phyloP scores from a whole-genome alignment of 441 rosid species.

The Pelargonium exstipulatum region DNA sequence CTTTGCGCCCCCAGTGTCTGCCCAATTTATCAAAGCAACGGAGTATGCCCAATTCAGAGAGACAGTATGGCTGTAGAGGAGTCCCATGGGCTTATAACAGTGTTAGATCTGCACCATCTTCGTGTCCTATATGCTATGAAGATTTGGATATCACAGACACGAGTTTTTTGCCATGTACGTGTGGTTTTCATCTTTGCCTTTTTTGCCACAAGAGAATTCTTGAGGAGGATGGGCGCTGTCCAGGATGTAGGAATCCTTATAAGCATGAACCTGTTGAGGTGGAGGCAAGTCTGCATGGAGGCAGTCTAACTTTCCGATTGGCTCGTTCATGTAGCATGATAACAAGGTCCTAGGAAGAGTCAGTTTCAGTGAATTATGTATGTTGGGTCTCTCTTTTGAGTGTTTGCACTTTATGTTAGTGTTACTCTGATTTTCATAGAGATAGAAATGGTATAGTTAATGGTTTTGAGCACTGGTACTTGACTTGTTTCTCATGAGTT shows the following conservation, averaged over 20 bases:
- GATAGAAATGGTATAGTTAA: slow-evolving; percentile 43
- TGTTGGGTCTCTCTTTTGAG: slow-evolving; percentile 36
- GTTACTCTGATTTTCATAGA: slow-evolving; percentile 27
- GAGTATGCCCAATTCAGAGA: slow-evolving; percentile 40
- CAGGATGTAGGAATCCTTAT: slow-evolving; percentile 85
- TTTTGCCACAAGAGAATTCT: slow-evolving; percentile 91
- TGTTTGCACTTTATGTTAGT: slow-evolving; percentile 32
- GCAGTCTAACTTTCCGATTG: slow-evolving; percentile 37
- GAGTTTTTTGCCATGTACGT: slow-evolving; percentile 71
- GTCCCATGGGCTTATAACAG: slow-evolving; percentile 38
- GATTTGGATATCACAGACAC: slow-evolving; percentile 83
- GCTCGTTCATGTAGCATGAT: slow-evolving; percentile 75
- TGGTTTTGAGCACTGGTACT: slow-evolving; percentile 50
- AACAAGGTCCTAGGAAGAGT: slow-evolving; percentile 52
- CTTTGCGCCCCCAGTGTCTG: slow-evolving; percentile 65
- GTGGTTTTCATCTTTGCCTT: slow-evolving; percentile 85
- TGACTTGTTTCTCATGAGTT: slow-evolving; percentile 44
- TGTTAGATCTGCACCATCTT: slow-evolving; percentile 41
- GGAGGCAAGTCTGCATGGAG: slow-evolving; percentile 51
- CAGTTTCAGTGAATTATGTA: slow-evolving; percentile 26
- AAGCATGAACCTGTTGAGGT: slow-evolving; percentile 41
- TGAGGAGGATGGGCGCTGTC: slow-evolving; percentile 89
- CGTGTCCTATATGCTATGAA: slow-evolving; percentile 87
- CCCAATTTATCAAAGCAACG: slow-evolving; percentile 72
- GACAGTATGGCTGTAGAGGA: slow-evolving; percentile 36